These are phyloP conservation scores for Starmerella gropengiesseri DNA, from an alignment of 805 yeast genomes.

Conservation along the genomic window DNA sequence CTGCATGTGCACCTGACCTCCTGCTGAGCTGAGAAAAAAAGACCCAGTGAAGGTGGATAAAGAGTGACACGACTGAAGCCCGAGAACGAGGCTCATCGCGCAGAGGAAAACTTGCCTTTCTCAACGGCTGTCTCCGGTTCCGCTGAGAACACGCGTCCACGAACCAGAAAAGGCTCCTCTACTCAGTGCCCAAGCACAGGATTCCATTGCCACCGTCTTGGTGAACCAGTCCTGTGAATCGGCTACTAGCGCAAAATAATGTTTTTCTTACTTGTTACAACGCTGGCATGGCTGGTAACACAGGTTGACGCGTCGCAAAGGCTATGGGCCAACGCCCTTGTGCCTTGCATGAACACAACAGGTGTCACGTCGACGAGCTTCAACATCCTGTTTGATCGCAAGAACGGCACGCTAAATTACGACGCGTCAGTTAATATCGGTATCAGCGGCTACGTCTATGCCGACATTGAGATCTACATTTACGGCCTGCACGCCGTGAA, in stretches of 20 bases:
- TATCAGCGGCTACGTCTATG: conserved; percentile 53
- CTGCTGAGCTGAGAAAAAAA: conserved; percentile 4
- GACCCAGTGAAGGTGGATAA: neutral
- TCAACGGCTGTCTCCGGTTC: too few species aligned
- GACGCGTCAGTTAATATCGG: conserved; percentile 60
- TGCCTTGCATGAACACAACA: conserved; percentile 73
- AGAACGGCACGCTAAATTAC: conserved; percentile 53
- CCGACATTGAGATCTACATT: conserved; percentile 66
- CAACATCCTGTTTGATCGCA: conserved; percentile 66
- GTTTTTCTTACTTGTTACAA: neutral
- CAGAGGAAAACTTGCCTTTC: too few species aligned
- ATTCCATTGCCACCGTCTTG: neutral
- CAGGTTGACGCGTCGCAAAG: conserved; percentile 12
- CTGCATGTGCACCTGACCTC: conserved; percentile 4
- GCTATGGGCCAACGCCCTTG: conserved; percentile 58
- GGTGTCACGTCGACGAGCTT: conserved; percentile 63
- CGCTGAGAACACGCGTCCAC: too few species aligned
- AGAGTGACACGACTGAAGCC: neutral
- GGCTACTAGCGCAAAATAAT: neutral
- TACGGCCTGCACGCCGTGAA: conserved; percentile 69
- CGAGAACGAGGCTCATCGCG: too few species aligned
- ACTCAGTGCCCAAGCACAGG: neutral
- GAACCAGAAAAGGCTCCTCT: too few species aligned
- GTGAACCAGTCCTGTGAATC: neutral
- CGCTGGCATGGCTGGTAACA: conserved; percentile 1